Conservation (phyloP, 257 asterid genomes). For the Capsicum pubescens region DNA sequence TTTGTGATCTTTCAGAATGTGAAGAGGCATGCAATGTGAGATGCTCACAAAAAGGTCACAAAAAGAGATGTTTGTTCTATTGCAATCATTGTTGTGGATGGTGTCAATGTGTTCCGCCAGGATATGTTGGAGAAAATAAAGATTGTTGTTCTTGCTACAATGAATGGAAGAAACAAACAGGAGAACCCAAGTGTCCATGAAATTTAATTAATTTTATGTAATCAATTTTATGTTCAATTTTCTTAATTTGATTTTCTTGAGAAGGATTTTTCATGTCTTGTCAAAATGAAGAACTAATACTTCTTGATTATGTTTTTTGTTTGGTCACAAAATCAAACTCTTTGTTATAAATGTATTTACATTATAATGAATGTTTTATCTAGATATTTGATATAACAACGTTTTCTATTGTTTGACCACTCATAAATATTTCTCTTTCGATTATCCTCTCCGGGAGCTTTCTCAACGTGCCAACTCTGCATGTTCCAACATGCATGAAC, state of each 20-base stretch:
- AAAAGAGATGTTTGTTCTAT: slow-evolving; percentile 16
- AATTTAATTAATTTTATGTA: neutral
- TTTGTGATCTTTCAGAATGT: neutral
- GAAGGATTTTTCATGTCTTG: neutral
- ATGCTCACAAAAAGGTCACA: slow-evolving; percentile 14
- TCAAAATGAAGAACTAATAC: neutral
- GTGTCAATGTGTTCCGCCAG: slow-evolving; percentile 21
- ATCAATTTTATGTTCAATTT: neutral
- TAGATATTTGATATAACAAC: no score
- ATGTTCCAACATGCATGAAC: no score
- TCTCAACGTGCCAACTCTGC: no score
- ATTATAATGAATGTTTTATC: no score
- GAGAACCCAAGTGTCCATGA: slow-evolving; percentile 26
- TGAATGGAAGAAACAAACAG: neutral
- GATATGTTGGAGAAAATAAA: neutral
- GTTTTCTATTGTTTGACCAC: no score
- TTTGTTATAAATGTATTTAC: no score
- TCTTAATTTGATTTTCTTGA: neutral
- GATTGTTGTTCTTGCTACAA: slow-evolving; percentile 19
- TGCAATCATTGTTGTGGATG: slow-evolving; percentile 20
- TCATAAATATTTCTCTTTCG: no score
- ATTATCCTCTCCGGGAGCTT: no score
- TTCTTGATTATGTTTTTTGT: neutral
- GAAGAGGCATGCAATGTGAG: slow-evolving; percentile 10
- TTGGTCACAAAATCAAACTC: neutral